Evolutionary conservation across 441 rosid genomes (phyloP), one percentile per base, ranked within the genome.

Genomic region (Adansonia gregorii): DNA sequence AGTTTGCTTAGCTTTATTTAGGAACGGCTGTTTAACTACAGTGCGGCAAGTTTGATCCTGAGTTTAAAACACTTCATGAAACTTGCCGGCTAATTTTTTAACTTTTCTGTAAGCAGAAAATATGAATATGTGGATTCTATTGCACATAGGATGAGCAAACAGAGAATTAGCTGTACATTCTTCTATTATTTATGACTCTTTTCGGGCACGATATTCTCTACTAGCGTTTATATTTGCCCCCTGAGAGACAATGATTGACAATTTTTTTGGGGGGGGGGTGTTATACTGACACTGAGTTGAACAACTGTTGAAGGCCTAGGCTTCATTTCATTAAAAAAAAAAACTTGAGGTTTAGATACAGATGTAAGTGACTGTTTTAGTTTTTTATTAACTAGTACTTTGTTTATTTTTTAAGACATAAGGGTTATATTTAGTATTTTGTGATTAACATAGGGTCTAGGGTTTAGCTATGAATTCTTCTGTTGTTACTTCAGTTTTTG

Each of bases 341-440:
- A 9, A 8, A 58, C 31, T 58, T 3, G 1, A 58, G 63, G 6
- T 20, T 58, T 65, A 3, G 20, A 39, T 24, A 69, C 51, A 22
- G 43, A 46, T 24, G 0, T 24, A 49, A 24, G 41, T 49, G 8
- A 67, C 4, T 67, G 8, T 69, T 49, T 20, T 22, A 35, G 17
- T 15, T 69, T 69, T 20, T 55, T 49, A 49, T 69, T 22, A 49
- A 49, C 60, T 70, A 51, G 74, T 56, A 51, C 60, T 51, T 49
- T 70, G 22, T 70, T 70, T 70, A 70, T 49, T 49, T 14, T 48
- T 8, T 70, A 24, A 22, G 45, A 45, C 60, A 14, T 70, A 8
- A 24, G 73, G 59, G 6, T 22, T 48, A 11, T 48, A 48, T 48
- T 69, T 69, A 58, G 7, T 24, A 8, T 52, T 51, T 70, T 70